phyloP scores from a whole-genome alignment of 129 eudicot genomes.

The Heracleum sosnowskyi region DNA sequence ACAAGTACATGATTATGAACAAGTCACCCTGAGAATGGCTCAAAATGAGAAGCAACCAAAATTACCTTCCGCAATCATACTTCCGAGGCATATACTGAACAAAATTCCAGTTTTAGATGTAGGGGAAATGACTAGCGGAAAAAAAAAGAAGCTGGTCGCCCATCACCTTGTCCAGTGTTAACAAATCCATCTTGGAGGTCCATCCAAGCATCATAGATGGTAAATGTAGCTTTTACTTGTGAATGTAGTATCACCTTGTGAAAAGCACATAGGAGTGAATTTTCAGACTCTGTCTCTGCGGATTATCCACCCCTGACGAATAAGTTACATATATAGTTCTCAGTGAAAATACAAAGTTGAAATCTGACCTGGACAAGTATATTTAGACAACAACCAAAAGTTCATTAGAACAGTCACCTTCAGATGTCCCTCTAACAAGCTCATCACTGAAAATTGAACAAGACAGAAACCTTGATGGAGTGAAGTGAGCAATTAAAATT shows the following conservation, averaged over 20 bases:
- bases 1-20: background rate
- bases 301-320: constrained; percentile 34
- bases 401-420: constrained; percentile 33
- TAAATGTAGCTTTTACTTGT: constrained; percentile 82
- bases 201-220: constrained; percentile 91
- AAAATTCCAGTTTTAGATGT: constrained; percentile 69
- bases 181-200: constrained; percentile 93
- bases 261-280: constrained; percentile 2
- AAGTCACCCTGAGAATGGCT: background rate
- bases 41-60: background rate
- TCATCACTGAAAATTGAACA: too few species aligned
- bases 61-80: constrained; percentile 36
- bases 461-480: too few species aligned
- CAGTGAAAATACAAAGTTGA: constrained; percentile 6
- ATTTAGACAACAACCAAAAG: constrained; percentile 1
- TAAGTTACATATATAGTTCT: background rate
- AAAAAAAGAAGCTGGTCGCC: constrained; percentile 67
- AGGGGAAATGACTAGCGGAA: constrained; percentile 72
- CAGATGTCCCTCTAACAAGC: constrained; percentile 60
- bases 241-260: constrained; percentile 77
- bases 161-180: constrained; percentile 53
- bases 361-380: background rate
- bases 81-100: constrained; percentile 52
- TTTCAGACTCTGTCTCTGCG: constrained; percentile 41
- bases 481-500: background rate